Conservation (phyloP, 2,329 filamentous ascomycete genomes). For the Fusarium neocosmosporiellum region DNA sequence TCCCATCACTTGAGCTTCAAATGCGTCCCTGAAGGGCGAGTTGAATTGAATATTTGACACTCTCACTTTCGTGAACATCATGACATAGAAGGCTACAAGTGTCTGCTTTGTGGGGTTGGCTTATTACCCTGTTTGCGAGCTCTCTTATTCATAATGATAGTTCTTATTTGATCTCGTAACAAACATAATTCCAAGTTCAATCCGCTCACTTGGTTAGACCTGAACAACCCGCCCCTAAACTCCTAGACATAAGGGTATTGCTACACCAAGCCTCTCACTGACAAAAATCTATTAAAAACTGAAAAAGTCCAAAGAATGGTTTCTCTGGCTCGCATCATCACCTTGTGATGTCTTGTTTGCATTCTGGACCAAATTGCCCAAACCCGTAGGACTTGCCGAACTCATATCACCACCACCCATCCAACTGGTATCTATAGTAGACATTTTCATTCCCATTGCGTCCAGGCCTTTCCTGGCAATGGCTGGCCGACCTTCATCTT, state of each 20-base stretch:
- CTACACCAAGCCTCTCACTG: background rate
- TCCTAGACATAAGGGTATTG: slow-evolving; percentile 8
- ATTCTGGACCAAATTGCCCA: slow-evolving; percentile 47
- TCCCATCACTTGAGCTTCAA: background rate
- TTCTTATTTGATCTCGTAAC: background rate
- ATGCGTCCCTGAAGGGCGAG: background rate
- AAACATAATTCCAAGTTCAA: background rate
- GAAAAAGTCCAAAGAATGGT: slow-evolving; percentile 55
- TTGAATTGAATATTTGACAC: background rate
- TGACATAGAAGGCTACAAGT: background rate
- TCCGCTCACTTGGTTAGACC: background rate
- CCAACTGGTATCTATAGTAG: slow-evolving; percentile 26
- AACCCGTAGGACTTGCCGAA: slow-evolving; percentile 45
- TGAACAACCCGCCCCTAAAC: slow-evolving; percentile 9
- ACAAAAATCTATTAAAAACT: slow-evolving; percentile 41
- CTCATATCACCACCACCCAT: slow-evolving; percentile 12
- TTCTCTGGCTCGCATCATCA: slow-evolving; percentile 41
- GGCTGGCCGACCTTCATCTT: slow-evolving; percentile 14
- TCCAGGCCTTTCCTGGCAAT: background rate
- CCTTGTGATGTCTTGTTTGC: slow-evolving; percentile 41
- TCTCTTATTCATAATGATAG: background rate
- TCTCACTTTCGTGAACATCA: background rate
- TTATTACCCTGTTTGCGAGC: background rate
- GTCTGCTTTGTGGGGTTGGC: background rate
- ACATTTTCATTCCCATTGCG: background rate